Evolutionary conservation across 768 basidiomycete species (phyloP).

Genomic region (Leucocoprinus leucothites): DNA sequence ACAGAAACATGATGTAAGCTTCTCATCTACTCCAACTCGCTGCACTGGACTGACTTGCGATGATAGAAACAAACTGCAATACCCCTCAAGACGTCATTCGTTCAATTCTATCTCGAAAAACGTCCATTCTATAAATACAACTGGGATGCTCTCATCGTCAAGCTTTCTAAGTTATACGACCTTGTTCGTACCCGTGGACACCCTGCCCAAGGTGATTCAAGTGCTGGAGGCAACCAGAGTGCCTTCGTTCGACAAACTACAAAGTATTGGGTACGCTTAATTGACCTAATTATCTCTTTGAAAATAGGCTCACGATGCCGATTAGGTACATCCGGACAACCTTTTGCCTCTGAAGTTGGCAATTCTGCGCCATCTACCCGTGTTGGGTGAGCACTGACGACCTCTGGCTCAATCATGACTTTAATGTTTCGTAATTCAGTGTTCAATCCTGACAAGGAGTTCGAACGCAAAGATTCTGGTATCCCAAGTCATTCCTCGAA

Average conservation of each 20-base stretch:
- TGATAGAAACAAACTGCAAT: conserved; percentile 87
- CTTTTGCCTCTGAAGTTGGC: conserved; percentile 91
- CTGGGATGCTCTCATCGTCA: conserved; percentile 94
- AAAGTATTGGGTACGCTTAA: conserved; percentile 90
- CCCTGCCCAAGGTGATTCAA: conserved; percentile 89
- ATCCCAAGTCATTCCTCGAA: conserved; percentile 12
- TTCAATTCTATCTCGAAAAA: conserved; percentile 88
- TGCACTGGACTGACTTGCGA: background rate
- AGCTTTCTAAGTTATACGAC: conserved; percentile 92
- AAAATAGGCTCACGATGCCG: background rate
- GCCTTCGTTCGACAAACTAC: conserved; percentile 99
- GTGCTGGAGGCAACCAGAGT: conserved; percentile 92
- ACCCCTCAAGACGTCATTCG: conserved; percentile 81
- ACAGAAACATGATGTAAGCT: conserved; percentile 88
- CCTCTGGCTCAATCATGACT: background rate
- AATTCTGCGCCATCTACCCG: conserved; percentile 89
- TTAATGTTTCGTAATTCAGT: conserved; percentile 46
- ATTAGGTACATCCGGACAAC: conserved; percentile 86
- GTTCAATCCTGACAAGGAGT: conserved; percentile 93
- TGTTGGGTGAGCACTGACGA: conserved; percentile 59
- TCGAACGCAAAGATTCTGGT: conserved; percentile 82
- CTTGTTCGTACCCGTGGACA: conserved; percentile 94
- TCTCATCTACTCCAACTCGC: background rate
- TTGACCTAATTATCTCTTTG: background rate
- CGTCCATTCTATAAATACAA: conserved; percentile 97